Evolutionary conservation across 2,329 filamentous ascomycete genomes (phyloP).

Genomic region (Talaromyces islandicus): DNA sequence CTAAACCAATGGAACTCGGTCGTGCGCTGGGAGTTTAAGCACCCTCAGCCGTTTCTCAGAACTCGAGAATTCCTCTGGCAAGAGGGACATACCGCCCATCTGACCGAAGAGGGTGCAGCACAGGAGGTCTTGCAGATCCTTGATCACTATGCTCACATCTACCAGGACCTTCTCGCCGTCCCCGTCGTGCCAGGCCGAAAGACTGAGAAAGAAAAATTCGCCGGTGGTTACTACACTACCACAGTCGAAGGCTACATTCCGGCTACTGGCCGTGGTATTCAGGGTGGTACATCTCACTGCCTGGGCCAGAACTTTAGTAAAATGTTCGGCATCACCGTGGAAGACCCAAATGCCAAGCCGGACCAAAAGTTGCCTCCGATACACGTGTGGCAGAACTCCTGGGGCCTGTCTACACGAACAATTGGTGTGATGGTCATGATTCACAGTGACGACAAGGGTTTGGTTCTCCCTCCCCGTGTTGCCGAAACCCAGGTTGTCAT

Average conservation of each 20-base stretch:
- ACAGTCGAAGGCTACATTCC: conserved; percentile 97
- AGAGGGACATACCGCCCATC: conserved; percentile 88
- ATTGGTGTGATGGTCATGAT: conserved; percentile 99
- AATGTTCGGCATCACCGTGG: conserved; percentile 98
- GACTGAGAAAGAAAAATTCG: conserved; percentile 98
- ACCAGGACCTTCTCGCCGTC: conserved; percentile 88
- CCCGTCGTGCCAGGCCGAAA: conserved; percentile 91
- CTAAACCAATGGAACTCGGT: conserved; percentile 98
- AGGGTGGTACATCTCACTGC: conserved; percentile 90
- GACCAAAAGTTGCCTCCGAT: conserved; percentile 73
- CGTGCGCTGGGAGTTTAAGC: conserved; percentile 96
- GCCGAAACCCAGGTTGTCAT: conserved; percentile 80
- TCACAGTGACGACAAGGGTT: conserved; percentile 90
- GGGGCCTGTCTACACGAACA: conserved; percentile 93
- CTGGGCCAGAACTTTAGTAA: conserved; percentile 97
- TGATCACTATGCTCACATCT: conserved; percentile 85
- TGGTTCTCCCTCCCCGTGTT: conserved; percentile 87
- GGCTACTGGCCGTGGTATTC: conserved; percentile 89
- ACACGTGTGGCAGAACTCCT: conserved; percentile 97
- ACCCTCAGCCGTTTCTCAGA: conserved; percentile 75
- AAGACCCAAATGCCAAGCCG: conserved; percentile 69
- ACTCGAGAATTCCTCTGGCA: conserved; percentile 98
- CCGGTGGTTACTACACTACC: conserved; percentile 92
- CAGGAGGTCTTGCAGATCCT: conserved; percentile 89
- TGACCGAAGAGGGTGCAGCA: conserved; percentile 74